phyloP scores from a whole-genome alignment of 306 rosid genomes.

The Hippophae tibetana region DNA sequence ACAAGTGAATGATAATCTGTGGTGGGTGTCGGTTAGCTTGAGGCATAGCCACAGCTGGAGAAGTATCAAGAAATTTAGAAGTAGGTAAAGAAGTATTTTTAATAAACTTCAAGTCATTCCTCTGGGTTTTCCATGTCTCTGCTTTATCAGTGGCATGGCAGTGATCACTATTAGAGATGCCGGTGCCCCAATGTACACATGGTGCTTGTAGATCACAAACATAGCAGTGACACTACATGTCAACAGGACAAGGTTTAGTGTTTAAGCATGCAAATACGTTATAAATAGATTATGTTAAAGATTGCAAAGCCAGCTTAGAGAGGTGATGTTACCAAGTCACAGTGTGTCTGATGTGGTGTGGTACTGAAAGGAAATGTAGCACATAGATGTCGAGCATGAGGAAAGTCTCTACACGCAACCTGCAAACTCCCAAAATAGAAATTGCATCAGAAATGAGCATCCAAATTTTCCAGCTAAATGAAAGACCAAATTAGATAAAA shows the following conservation, averaged over 20 bases:
- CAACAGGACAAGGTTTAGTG: conserved; percentile 18
- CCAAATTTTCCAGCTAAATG: conserved; percentile 10
- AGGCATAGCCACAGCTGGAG: conserved; percentile 14
- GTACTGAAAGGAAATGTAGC: conserved; percentile 54
- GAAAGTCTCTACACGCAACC: conserved; percentile 81
- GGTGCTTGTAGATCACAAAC: conserved; percentile 75
- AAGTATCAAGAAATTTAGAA: conserved; percentile 18
- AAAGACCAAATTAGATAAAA: not conserved
- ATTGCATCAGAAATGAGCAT: conserved; percentile 13
- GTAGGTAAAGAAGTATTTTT: conserved; percentile 27
- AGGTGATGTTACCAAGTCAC: conserved; percentile 38
- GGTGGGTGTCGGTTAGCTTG: conserved; percentile 12
- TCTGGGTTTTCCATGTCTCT: conserved; percentile 44
- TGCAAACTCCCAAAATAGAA: conserved; percentile 20
- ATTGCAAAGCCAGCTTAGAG: not conserved
- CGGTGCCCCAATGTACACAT: conserved; percentile 49
- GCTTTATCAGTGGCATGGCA: conserved; percentile 69
- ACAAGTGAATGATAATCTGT: conserved; percentile 13
- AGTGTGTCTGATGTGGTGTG: conserved; percentile 51
- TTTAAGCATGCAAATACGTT: not conserved
- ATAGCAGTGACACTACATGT: conserved; percentile 79
- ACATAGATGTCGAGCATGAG: conserved; percentile 75
- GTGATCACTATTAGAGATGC: conserved; percentile 33
- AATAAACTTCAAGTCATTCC: conserved; percentile 31
- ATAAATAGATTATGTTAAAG: not conserved